Conservation (phyloP, 768 basidiomycete species). For the Antrodiella citrinella region DNA sequence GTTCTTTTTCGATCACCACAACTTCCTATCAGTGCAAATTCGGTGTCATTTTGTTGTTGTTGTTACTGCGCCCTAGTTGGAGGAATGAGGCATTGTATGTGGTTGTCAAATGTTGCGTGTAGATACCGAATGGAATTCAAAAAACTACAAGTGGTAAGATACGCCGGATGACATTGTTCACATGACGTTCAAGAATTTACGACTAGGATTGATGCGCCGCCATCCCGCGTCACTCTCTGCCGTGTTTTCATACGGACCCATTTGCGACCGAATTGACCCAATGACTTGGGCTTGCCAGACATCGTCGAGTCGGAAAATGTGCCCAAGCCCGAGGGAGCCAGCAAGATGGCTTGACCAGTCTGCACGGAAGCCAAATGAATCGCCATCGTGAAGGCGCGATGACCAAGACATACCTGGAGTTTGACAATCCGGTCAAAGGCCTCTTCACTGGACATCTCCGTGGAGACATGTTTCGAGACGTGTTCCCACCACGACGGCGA, state of each 20-base stretch:
- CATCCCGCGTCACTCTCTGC: constrained; percentile 52
- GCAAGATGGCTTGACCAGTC: constrained; percentile 67
- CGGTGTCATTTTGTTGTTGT: too few relatives aligned
- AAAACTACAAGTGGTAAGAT: too few relatives aligned
- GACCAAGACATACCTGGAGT: constrained; percentile 39
- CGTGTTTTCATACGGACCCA: constrained; percentile 57
- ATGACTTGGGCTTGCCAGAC: constrained; percentile 6
- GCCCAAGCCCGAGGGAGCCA: constrained; percentile 55
- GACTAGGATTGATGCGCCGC: constrained; percentile 51
- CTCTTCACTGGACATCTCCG: constrained; percentile 47
- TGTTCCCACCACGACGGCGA: constrained; percentile 74
- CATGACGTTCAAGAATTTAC: constrained; percentile 4
- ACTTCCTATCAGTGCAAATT: too few relatives aligned
- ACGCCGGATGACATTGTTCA: too few relatives aligned
- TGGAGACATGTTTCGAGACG: constrained; percentile 56
- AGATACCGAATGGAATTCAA: too few relatives aligned
- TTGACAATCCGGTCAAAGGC: constrained; percentile 61
- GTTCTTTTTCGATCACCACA: not conserved
- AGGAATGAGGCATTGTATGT: too few relatives aligned
- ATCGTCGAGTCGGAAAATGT: constrained; percentile 19
- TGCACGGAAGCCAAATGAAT: constrained; percentile 20
- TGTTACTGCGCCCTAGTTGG: too few relatives aligned
- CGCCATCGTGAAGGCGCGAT: not conserved
- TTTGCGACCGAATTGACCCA: constrained; percentile 42
- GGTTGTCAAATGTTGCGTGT: too few relatives aligned